Evolutionary conservation across 2,329 filamentous ascomycete species (phyloP), one percentile per base, ranked within the genome.

Genomic region (Alternaria ventricosa): DNA sequence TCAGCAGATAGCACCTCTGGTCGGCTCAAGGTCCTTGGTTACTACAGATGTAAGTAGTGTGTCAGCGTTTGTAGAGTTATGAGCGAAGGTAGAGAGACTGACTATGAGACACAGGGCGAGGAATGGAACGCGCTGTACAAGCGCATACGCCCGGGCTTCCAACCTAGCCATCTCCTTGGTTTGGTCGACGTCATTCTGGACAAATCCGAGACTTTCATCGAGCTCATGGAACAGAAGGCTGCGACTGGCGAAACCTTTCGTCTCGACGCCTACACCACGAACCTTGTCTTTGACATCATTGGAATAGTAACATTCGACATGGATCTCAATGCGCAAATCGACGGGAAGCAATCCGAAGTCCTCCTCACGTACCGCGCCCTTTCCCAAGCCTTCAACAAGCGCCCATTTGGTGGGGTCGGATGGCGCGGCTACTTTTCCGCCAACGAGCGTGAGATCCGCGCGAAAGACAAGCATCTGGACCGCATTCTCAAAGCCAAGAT

Each of bases 111-210:
- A n/a, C 10, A 56, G 54, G 54, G 54, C 5, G 54, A 56, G 12
- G 54, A 56, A 22, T 56, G 54, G 43, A 56, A 9, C 18, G 23
- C 43, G 2, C 20, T 56, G 1, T 56, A 56, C 6, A 71, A 71
- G 41, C 53, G 68, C 9, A 69, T 71, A 20, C 63, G 60, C 0
- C 68, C 68, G 8, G 68, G 66, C 3, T 69, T 71, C 23, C 58
- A 63, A 33, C 67, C 66, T 3, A 50, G 59, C 3, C 67, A 71
- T 53, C 63, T 71, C 5, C 60, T 69, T 13, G 49, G 43, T 11
- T 56, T 69, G 5, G 66, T 71, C 2, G 47, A 61, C 7, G 58
- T 66, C 27, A 74, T 79, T 18, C 51, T 79, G 0, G 74, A 79
- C 13, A 74, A 78, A 45, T 57, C 62, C 10, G 55, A 68, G 11